Evolutionary conservation across 2,329 filamentous ascomycete species (phyloP), one percentile per base, ranked within the genome.

Genomic region (Coleophoma eucalyptorum): DNA sequence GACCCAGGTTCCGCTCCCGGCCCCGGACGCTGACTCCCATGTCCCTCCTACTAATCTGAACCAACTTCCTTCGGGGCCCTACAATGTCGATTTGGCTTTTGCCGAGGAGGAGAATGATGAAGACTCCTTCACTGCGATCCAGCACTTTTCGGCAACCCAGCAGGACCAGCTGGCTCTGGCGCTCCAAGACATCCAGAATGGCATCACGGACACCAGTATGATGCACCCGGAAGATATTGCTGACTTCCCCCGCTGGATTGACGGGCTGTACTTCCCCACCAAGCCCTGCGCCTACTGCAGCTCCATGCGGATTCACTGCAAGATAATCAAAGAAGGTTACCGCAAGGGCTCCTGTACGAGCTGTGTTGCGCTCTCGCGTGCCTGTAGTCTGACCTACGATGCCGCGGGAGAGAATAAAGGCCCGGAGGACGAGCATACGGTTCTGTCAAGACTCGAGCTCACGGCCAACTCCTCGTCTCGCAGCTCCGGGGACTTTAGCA

Each of bases 271-370:
- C 19, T 55, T 62, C 5, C 61, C 62, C 1, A 49, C 31, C 21
- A 49, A 62, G 5, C 78, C 80, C 4, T 86, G 81, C 59, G 63
- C 64, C 18, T 72, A 79, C 58, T 85, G 81, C 56, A 63, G 70
- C 41, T 59, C 71, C 4, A 75, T 75, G 43, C 73, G 76, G 33
- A 83, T 79, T 60, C 72, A 80, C 40, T 85, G 81, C 73, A 85
- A 84, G 66, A 73, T 71, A 33, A 80, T 84, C 52, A 67, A 73
- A 33, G 81, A 84, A 65, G 81, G 80, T 75, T 71, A 73, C 59
- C 77, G 79, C 62, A 79, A 75, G 65, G 79, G 79, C 52, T 83
- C 79, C 56, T 85, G 81, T 60, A 84, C 81, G 31, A 81, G 75
- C 58, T 85, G 82, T 58, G 79, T 84, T 43, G 81, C 81, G 13